Conservation (phyloP, 768 basidiomycete genomes). For the Mycena vulgaris region DNA sequence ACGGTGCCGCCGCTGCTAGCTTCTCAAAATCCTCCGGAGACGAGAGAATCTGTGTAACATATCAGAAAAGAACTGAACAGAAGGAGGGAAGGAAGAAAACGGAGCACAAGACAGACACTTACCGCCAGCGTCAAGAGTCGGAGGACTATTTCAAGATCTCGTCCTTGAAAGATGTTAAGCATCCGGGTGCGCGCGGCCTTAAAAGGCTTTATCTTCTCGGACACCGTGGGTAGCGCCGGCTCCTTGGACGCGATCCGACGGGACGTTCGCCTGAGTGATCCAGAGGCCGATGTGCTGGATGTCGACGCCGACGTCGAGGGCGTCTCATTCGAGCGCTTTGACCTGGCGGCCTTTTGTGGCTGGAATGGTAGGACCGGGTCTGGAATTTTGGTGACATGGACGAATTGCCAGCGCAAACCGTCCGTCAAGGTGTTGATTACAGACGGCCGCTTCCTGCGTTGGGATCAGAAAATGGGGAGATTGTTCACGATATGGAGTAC, state of each 20-base stretch:
- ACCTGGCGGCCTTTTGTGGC: background rate
- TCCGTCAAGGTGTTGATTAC: conserved; percentile 5
- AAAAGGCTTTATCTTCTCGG: background rate
- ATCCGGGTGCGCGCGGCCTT: background rate
- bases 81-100: background rate
- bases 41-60: conserved; percentile 2
- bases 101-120: conserved; percentile 10
- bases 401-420: background rate
- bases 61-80: conserved; percentile 8
- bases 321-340: background rate
- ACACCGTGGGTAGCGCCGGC: background rate
- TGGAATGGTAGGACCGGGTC: background rate
- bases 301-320: background rate
- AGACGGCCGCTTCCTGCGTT: background rate
- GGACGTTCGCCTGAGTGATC: background rate
- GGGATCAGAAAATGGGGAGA: background rate
- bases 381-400: background rate
- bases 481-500: conserved; percentile 12
- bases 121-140: background rate
- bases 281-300: too few relatives aligned
- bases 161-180: background rate
- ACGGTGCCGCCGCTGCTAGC: background rate
- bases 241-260: background rate
- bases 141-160: conserved; percentile 3
- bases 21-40: conserved; percentile 4